Evolutionary conservation across 352 stramenopile species (phyloP).

Genomic region (Pythium brassicae): DNA sequence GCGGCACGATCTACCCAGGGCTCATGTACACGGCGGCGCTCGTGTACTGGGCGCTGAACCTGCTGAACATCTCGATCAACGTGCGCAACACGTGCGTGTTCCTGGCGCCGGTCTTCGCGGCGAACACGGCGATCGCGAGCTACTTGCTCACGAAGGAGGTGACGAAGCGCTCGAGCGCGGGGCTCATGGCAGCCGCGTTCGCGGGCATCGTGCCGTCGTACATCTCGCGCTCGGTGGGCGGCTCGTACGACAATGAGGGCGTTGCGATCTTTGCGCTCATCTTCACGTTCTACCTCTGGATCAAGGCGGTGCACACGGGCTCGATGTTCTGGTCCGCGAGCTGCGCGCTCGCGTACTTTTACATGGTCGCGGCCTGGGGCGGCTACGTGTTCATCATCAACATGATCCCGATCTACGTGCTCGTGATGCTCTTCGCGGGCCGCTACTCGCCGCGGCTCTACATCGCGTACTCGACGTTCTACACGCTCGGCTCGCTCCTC

Average conservation of each 20-base stretch:
- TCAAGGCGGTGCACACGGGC: slow-evolving; percentile 77
- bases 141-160: slow-evolving; percentile 86
- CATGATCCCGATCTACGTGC: slow-evolving; percentile 95
- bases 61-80: slow-evolving; percentile 52
- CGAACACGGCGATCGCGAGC: slow-evolving; percentile 75
- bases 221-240: slow-evolving; percentile 95
- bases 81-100: slow-evolving; percentile 90
- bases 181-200: slow-evolving; percentile 87
- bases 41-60: slow-evolving; percentile 75
- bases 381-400: slow-evolving; percentile 99
- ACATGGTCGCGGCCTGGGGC: slow-evolving; percentile 96
- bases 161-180: slow-evolving; percentile 56
- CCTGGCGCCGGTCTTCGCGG: slow-evolving; percentile 85
- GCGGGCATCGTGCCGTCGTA: slow-evolving; percentile 95
- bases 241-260: slow-evolving; percentile 98
- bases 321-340: slow-evolving; percentile 65
- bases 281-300: slow-evolving; percentile 97
- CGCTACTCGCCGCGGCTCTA: slow-evolving; percentile 92
- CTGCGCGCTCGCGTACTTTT: slow-evolving; percentile 92
- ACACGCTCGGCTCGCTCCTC: slow-evolving; percentile 92
- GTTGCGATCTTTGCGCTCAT: slow-evolving; percentile 98
- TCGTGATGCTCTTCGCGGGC: slow-evolving; percentile 87
- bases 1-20: slow-evolving; percentile 91
- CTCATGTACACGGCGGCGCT: slow-evolving; percentile 84
- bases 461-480: slow-evolving; percentile 98